Percentiles rank a stretch among this genome's conserved stretches.
Conservation (phyloP, 1,284 basidiomycete genomes). For the Phellopilus nigrolimitatus region DNA sequence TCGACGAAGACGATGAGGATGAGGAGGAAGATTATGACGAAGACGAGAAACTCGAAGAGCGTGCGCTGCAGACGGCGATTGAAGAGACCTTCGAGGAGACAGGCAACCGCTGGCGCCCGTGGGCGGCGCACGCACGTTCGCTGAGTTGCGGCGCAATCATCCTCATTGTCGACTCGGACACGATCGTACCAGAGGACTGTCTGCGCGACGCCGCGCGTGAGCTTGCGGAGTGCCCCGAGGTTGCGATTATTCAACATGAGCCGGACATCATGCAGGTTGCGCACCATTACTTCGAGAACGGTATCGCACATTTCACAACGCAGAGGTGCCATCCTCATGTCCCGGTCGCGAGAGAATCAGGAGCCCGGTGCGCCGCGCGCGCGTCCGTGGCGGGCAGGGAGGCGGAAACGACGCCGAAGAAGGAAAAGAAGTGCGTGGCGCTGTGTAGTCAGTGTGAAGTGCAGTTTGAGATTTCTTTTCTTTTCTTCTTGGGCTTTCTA, state of each 20-base stretch:
- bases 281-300: conserved; percentile 83
- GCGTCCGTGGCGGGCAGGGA: no score
- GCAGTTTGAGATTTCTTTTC: no score
- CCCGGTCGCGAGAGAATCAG: no score
- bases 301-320: conserved; percentile 81
- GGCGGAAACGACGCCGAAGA: no score
- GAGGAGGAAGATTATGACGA: conserved; percentile 25
- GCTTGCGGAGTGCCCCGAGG: conserved; percentile 69
- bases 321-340: no score
- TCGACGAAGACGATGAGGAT: conserved; percentile 31
- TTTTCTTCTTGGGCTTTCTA: no score
- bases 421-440: no score
- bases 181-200: conserved; percentile 83
- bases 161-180: conserved; percentile 76
- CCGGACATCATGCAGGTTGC: conserved; percentile 85
- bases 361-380: no score
- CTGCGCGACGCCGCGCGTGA: conserved; percentile 82
- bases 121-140: conserved; percentile 58
- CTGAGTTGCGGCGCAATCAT: conserved; percentile 61
- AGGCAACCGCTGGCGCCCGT: conserved; percentile 51
- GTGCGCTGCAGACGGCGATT: conserved; percentile 57
- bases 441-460: no score
- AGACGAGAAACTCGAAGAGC: conserved; percentile 47
- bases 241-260: conserved; percentile 82
- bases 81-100: conserved; percentile 62